phyloP scores from a whole-genome alignment of 257 asterid species.

The Solanum clarkiae region DNA sequence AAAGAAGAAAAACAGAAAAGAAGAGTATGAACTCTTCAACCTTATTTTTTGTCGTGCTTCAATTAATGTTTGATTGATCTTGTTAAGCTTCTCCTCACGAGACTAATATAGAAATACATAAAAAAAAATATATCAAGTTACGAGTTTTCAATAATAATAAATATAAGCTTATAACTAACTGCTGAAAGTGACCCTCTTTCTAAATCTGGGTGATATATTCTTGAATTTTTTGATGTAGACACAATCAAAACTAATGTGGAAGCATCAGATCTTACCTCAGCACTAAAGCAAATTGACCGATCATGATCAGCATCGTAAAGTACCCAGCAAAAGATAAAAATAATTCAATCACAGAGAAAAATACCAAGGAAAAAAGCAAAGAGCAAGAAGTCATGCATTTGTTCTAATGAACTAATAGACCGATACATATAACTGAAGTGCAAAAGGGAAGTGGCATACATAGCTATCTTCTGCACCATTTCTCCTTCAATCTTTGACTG shows the following conservation, averaged over 20 bases:
- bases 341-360: not conserved
- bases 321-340: not conserved
- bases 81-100: slow-evolving; percentile 41
- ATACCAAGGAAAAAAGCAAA: slow-evolving; percentile 3
- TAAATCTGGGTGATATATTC: not conserved
- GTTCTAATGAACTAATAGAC: not conserved
- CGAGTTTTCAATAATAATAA: not conserved
- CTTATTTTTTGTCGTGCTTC: slow-evolving; percentile 34
- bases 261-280: slow-evolving; percentile 31
- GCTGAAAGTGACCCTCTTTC: not conserved
- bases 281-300: slow-evolving; percentile 21
- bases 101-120: slow-evolving; percentile 15
- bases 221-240: too few relatives aligned
- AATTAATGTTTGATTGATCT: slow-evolving; percentile 1
- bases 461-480: slow-evolving; percentile 47
- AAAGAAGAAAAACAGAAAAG: not conserved
- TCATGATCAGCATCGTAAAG: not conserved
- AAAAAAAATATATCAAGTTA: not conserved
- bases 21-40: slow-evolving; percentile 5
- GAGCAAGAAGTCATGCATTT: not conserved
- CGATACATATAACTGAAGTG: not conserved
- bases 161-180: not conserved
- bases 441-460: slow-evolving; percentile 13
- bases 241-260: not conserved
- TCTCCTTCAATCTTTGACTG: slow-evolving; percentile 38